A percentile compares a stretch with the other conserved stretches of the same genome.
phyloP scores from a whole-genome alignment of 2,329 filamentous ascomycete genomes.

The Xylariomycetidae sp. region DNA sequence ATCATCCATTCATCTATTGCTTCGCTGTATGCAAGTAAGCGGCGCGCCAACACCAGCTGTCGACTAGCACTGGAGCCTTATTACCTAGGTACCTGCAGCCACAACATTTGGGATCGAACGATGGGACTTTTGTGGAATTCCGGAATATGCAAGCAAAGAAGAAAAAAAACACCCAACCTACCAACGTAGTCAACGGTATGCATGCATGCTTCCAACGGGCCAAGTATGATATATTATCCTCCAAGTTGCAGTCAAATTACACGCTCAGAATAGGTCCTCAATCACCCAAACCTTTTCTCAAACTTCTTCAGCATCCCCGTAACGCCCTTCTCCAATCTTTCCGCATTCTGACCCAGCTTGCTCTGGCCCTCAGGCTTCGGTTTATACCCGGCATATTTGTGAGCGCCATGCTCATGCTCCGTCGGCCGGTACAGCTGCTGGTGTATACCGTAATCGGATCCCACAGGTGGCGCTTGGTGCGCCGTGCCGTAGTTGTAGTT shows the following conservation, averaged over 20 bases:
- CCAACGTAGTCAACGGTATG: too few relatives aligned
- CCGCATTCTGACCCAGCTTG: slow-evolving; percentile 61
- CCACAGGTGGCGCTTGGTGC: slow-evolving; percentile 7
- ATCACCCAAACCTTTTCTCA: slow-evolving; percentile 66
- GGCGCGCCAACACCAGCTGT: too few relatives aligned
- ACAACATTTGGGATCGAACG: too few relatives aligned
- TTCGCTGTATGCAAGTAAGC: too few relatives aligned
- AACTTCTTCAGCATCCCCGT: slow-evolving; percentile 71
- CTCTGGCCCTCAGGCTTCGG: slow-evolving; percentile 38
- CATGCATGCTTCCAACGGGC: not conserved
- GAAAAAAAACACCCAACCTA: too few relatives aligned
- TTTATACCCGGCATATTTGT: slow-evolving; percentile 34
- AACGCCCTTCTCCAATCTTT: slow-evolving; percentile 64
- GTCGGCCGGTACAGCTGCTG: slow-evolving; percentile 67
- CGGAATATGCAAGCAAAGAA: too few relatives aligned
- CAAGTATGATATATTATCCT: not conserved
- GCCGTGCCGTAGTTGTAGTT: slow-evolving; percentile 41
- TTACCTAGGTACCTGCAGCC: too few relatives aligned
- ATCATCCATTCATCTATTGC: too few relatives aligned
- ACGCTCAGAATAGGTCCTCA: slow-evolving; percentile 1
- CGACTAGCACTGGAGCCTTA: too few relatives aligned
- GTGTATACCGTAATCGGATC: slow-evolving; percentile 55
- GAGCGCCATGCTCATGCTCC: slow-evolving; percentile 49
- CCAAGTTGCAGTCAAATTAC: not conserved
- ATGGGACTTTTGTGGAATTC: too few relatives aligned